These are phyloP conservation scores for Alliaria petiolata DNA, from an alignment of 345 rosid genomes.

Conservation along the genomic window DNA sequence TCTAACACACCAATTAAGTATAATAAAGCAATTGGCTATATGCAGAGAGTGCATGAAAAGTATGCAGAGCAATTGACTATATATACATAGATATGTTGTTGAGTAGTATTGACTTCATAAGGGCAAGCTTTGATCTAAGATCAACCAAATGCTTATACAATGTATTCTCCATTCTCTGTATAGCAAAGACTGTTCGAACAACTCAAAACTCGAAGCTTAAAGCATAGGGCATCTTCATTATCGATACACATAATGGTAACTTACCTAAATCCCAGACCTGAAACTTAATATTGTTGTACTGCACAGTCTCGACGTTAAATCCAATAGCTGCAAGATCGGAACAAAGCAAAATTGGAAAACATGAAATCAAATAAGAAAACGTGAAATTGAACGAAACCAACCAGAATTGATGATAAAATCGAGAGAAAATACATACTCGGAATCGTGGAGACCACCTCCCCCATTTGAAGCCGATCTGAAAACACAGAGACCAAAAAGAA, in stretches of 20 bases:
- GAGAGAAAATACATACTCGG: too few species aligned
- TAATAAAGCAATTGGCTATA: neutral
- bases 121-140: neutral
- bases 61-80: neutral
- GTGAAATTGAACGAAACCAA: neutral
- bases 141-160: neutral
- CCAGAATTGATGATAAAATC: neutral
- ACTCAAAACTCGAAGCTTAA: neutral
- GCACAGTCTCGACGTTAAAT: conserved; percentile 86
- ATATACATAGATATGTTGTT: too few species aligned
- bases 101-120: too few species aligned
- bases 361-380: neutral
- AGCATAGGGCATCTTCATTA: neutral
- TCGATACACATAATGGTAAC: neutral
- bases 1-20: neutral
- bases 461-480: too few species aligned
- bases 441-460: too few species aligned
- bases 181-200: neutral
- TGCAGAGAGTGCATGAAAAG: neutral
- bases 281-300: conserved; percentile 82
- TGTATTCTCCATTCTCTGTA: neutral
- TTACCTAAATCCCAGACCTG: conserved; percentile 68
- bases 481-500: too few species aligned
- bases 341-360: conserved; percentile 3
- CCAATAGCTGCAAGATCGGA: conserved; percentile 69